A percentile compares a stretch with the other conserved stretches of the same genome.
Evolutionary conservation across 2,329 filamentous ascomycete genomes (phyloP).

Genomic region (Furcasterigmium sp.): DNA sequence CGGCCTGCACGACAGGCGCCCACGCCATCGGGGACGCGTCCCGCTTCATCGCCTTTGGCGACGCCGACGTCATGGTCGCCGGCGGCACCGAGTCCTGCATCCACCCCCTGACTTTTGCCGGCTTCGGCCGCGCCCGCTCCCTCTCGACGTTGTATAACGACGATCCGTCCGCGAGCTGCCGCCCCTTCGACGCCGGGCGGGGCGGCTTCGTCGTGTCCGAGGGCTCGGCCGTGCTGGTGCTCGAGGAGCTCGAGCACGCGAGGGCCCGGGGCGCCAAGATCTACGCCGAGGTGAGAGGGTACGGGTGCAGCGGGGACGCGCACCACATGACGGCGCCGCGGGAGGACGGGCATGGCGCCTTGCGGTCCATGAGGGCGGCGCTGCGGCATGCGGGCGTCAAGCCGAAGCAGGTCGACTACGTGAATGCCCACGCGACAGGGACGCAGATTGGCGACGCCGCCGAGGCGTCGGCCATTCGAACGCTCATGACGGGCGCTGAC

Average conservation of each 20-base stretch:
- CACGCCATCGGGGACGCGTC: constrained; percentile 92
- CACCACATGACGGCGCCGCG: constrained; percentile 90
- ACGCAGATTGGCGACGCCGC: constrained; percentile 82
- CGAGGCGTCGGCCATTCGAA: constrained; percentile 77
- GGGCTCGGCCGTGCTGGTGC: constrained; percentile 78
- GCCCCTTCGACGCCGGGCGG: constrained; percentile 79
- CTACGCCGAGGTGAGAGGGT: constrained; percentile 85
- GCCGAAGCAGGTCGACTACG: constrained; percentile 74
- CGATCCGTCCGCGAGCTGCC: constrained; percentile 63
- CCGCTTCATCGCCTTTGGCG: constrained; percentile 85
- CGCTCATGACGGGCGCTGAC: constrained; percentile 68
- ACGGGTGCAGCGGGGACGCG: constrained; percentile 86
- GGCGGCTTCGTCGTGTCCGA: constrained; percentile 90
- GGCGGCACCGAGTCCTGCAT: constrained; percentile 94
- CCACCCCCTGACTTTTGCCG: constrained; percentile 86
- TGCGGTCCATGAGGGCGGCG: constrained; percentile 79
- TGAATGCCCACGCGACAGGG: constrained; percentile 93
- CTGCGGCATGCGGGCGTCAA: constrained; percentile 65
- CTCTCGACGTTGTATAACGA: constrained; percentile 78
- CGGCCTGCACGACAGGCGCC: constrained; percentile 92
- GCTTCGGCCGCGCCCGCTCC: constrained; percentile 83
- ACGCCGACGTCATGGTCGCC: constrained; percentile 94
- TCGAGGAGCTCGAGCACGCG: constrained; percentile 90
- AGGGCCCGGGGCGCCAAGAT: constrained; percentile 71
- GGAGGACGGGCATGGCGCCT: constrained; percentile 75